phyloP scores from a whole-genome alignment of 2,329 filamentous ascomycete species.

The Monilinia vaccinii-corymbosi region DNA sequence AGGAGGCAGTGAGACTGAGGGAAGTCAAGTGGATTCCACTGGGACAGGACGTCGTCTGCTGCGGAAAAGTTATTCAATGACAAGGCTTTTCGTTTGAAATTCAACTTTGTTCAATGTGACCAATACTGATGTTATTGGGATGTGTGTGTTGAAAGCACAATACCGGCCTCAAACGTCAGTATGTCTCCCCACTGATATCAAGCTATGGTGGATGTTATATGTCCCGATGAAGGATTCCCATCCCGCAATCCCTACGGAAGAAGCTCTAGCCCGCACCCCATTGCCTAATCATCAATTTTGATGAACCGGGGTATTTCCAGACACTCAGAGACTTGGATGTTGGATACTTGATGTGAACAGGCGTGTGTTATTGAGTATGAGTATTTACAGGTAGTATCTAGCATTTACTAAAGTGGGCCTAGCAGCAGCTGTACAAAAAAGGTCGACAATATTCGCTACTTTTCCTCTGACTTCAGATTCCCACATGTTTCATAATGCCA shows the following conservation, averaged over 20 bases:
- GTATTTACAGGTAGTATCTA: not conserved
- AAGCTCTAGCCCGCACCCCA: not conserved
- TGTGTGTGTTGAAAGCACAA: not conserved
- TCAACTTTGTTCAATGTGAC: too few relatives aligned
- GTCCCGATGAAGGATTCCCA: not conserved
- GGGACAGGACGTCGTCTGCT: conserved; percentile 21
- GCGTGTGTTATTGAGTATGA: not conserved
- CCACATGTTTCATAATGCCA: not conserved
- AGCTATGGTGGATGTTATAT: not conserved
- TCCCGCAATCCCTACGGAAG: not conserved
- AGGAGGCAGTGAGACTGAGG: conserved; percentile 11
- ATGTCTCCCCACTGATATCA: not conserved
- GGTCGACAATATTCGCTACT: not conserved
- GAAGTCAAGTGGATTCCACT: conserved; percentile 18
- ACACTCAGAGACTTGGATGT: not conserved
- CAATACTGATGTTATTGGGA: not conserved
- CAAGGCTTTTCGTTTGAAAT: too few relatives aligned
- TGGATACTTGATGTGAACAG: not conserved
- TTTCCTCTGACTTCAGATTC: not conserved
- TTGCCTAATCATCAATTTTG: not conserved
- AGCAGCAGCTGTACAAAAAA: not conserved
- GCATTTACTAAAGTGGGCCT: not conserved
- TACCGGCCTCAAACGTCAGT: not conserved
- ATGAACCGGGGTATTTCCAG: not conserved
- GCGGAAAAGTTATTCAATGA: conserved; percentile 10